These are phyloP conservation scores for Zygosaccharomyces lentus DNA, from an alignment of 805 yeast genomes.

Conservation along the genomic window DNA sequence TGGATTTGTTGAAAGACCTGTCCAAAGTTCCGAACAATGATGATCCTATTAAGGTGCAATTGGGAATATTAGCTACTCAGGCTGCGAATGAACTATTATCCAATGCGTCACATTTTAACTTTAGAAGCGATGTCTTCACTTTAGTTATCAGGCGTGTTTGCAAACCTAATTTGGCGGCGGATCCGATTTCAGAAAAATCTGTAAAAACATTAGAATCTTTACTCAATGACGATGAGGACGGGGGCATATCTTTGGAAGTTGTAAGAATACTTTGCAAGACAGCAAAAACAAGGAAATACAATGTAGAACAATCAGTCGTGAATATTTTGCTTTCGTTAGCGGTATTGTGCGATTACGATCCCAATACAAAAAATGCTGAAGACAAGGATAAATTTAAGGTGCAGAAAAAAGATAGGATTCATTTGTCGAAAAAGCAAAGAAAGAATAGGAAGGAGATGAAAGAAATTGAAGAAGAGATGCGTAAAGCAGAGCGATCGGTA, in stretches of 20 bases:
- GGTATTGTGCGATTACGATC: constrained; percentile 67
- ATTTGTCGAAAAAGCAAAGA: constrained; percentile 83
- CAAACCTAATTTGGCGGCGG: constrained; percentile 46
- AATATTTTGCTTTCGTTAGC: constrained; percentile 67
- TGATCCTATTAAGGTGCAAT: constrained; percentile 26
- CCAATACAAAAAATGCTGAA: constrained; percentile 49
- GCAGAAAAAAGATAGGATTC: constrained; percentile 84
- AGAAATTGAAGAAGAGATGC: constrained; percentile 83
- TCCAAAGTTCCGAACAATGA: constrained; percentile 38
- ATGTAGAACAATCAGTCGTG: constrained; percentile 78
- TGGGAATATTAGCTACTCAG: constrained; percentile 58
- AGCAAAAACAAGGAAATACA: constrained; percentile 65
- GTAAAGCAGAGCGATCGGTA: constrained; percentile 80
- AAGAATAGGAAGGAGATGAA: constrained; percentile 84
- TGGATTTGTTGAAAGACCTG: constrained; percentile 49
- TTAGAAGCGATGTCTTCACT: constrained; percentile 66
- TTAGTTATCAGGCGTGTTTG: constrained; percentile 65
- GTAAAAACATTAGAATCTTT: constrained; percentile 63
- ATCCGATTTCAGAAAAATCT: constrained; percentile 51
- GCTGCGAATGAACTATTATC: constrained; percentile 76
- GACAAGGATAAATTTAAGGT: constrained; percentile 46
- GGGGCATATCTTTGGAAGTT: constrained; percentile 73
- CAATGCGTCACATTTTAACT: constrained; percentile 74
- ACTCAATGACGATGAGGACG: constrained; percentile 76
- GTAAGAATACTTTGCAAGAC: constrained; percentile 65